These are phyloP conservation scores for Syzygium aromaticum DNA, from an alignment of 345 rosid species.

Conservation along the genomic window DNA sequence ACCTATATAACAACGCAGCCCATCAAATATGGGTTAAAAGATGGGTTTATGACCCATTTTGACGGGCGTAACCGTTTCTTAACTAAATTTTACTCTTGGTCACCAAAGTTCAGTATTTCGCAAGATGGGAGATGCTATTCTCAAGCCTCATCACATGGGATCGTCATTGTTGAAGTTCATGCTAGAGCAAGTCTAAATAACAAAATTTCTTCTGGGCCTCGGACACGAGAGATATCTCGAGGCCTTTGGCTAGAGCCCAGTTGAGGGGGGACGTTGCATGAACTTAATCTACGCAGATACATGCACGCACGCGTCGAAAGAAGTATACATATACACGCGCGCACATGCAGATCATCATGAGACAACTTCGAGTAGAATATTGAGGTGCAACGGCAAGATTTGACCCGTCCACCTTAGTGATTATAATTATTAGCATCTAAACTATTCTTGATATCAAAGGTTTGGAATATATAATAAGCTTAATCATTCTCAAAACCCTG, in stretches of 20 bases:
- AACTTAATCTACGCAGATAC: not conserved
- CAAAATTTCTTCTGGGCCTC: not conserved
- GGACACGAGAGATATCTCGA: too few relatives aligned
- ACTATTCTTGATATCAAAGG: not conserved
- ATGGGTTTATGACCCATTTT: too few relatives aligned
- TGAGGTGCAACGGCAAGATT: not conserved
- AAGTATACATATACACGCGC: not conserved
- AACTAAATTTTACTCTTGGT: not conserved
- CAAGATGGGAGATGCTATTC: not conserved
- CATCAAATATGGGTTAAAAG: too few relatives aligned
- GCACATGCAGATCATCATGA: not conserved
- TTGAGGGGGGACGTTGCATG: not conserved
- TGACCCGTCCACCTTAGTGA: not conserved
- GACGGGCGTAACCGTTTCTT: not conserved
- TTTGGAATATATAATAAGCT: not conserved
- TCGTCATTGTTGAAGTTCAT: not conserved
- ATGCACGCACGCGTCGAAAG: not conserved
- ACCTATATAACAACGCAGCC: too few relatives aligned
- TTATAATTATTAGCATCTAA: not conserved
- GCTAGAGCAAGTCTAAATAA: not conserved
- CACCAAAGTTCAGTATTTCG: not conserved
- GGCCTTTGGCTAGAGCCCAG: not conserved
- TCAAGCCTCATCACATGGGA: not conserved
- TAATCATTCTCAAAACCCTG: not conserved
- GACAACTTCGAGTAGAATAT: not conserved